phyloP scores from a whole-genome alignment of 139 green algal species.

The Micractinium conductrix region DNA sequence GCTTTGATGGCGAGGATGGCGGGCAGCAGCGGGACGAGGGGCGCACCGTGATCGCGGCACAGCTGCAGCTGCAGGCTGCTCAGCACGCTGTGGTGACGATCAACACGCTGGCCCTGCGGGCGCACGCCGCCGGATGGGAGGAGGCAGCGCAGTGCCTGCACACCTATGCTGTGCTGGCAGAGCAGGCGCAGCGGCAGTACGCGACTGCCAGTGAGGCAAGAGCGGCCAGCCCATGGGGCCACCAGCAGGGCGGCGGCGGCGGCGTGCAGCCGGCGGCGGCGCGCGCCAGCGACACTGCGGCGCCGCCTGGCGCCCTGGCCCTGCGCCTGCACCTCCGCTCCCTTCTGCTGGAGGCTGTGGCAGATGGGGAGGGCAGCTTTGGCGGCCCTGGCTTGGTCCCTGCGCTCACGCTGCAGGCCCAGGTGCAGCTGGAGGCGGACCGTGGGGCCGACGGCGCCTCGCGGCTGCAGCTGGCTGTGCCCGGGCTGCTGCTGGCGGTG shows the following conservation, averaged over 20 bases:
- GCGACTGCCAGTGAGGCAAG: not conserved
- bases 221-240: not conserved
- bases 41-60: not conserved
- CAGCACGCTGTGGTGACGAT: not conserved
- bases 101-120: conserved; percentile 14
- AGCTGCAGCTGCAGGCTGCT: not conserved
- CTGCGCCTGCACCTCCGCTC: conserved; percentile 6
- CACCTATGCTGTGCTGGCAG: conserved; percentile 28
- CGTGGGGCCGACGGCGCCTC: not conserved
- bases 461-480: not conserved
- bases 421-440: not conserved
- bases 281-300: too few relatives aligned
- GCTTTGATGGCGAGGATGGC: not conserved
- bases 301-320: not conserved
- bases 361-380: not conserved
- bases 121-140: conserved; percentile 29
- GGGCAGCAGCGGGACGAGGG: not conserved
- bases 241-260: not conserved
- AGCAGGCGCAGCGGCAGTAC: conserved; percentile 31
- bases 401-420: not conserved
- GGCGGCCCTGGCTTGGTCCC: not conserved
- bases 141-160: conserved; percentile 30
- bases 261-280: too few relatives aligned
- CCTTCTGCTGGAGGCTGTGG: conserved; percentile 2
- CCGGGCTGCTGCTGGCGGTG: conserved; percentile 25